These are phyloP conservation scores for Dendrothele bispora DNA, from an alignment of 768 basidiomycete genomes.

Conservation along the genomic window DNA sequence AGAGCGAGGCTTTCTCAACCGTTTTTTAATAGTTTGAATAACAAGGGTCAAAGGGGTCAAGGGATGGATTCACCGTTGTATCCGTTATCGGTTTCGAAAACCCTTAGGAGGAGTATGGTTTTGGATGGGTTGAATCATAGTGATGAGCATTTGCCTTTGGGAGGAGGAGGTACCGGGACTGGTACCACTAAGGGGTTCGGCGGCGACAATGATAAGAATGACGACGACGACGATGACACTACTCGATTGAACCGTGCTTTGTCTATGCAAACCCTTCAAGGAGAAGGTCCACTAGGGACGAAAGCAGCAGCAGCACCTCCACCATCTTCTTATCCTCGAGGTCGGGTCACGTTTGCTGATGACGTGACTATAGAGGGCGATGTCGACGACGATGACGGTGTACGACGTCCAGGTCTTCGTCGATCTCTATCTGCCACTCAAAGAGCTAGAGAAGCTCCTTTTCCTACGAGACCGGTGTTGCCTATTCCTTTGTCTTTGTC, in stretches of 20 bases:
- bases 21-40: too few relatives aligned
- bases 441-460: slow-evolving; percentile 1
- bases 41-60: neutral
- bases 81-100: slow-evolving; percentile 3
- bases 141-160: too few relatives aligned
- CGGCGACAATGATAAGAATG: too few relatives aligned
- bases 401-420: neutral
- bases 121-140: neutral
- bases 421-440: neutral
- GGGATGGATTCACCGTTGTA: neutral
- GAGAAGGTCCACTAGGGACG: too few relatives aligned
- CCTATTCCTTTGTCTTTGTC: slow-evolving; percentile 1
- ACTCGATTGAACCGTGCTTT: neutral
- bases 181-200: too few relatives aligned
- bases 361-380: too few relatives aligned
- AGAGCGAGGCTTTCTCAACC: too few relatives aligned
- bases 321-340: too few relatives aligned
- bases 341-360: too few relatives aligned
- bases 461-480: neutral
- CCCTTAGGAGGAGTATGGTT: neutral
- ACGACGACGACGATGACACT: neutral
- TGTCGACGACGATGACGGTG: neutral
- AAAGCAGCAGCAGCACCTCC: too few relatives aligned
- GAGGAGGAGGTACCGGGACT: too few relatives aligned
- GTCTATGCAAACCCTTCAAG: neutral